Base-by-base conservation (phyloP, 2,329 filamentous ascomycete genomes). In the Neofusicoccum kwambonambiense region DNA sequence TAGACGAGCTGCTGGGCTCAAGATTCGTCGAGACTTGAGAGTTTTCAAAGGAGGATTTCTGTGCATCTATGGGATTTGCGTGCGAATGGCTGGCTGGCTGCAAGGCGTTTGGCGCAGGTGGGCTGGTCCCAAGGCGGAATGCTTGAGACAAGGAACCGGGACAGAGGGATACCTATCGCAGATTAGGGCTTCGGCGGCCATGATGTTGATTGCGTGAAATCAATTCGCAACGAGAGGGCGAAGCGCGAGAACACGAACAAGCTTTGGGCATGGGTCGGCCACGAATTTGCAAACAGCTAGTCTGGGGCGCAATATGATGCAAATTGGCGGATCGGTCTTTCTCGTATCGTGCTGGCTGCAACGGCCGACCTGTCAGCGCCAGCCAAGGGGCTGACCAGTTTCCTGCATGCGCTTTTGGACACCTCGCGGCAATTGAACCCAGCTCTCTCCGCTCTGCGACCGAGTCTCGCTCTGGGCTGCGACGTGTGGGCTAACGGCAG, bases 1-100 rank as follows among this genome's bases (percentile, higher is more conserved):
- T 95, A 69, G 92, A 96, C 74, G 86, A 88, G 69, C 73, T 86
- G 73, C 82, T 84, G 81, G 83, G 79, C 63, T 81, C 79, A 15
- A 78, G 79, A 45, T 78, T 79, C 64, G 75, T 79, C n/a, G 78
- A 81, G 67, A 74, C 72, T 12, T 76, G 34, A 67, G 17, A 19
- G 9, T 17, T 37, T 47, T 22, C 34, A 22, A 37, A 37, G 9
- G 37, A 11, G 17, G n/a, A 13, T 17, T 6, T 5, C 17, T 54
- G 35, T 39, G 31, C 31, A 37, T 52, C 17, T 35, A 19, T 58
- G 37, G 35, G 13, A 49, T 61, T 37, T 49, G 44, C n/a, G 42
- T 49, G 7, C 34, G 31, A 22, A 42, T 49, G 34, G 31, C 3
- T 41, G 44, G 37, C 34, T 62, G 58, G 56, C 42, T 51, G 58